Conservation (phyloP, 1,284 basidiomycete species). For the Rhodotorula sp. region DNA sequence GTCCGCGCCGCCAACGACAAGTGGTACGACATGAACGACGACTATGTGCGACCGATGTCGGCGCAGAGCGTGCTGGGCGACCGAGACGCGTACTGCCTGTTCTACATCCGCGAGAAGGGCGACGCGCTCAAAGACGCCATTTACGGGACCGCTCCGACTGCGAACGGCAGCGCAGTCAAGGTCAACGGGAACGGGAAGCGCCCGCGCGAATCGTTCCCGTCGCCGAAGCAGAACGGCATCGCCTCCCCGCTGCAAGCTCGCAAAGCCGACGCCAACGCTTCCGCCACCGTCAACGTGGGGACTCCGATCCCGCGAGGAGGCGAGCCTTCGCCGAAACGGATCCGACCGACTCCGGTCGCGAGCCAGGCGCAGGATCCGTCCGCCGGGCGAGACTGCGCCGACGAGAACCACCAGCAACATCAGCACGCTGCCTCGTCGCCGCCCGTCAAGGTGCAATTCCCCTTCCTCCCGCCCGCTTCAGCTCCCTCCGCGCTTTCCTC, state of each 20-base stretch:
- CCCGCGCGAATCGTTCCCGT: conserved; percentile 3
- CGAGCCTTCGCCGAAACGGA: neutral
- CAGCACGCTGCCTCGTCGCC: neutral
- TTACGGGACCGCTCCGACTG: neutral
- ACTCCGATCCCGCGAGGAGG: neutral
- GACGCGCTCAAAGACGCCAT: conserved; percentile 65
- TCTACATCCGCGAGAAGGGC: conserved; percentile 79
- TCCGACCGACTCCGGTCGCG: neutral
- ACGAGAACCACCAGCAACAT: neutral
- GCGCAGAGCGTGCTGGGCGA: neutral
- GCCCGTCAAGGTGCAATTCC: conserved; percentile 5
- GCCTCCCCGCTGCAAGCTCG: too few relatives aligned
- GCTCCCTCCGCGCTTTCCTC: neutral
- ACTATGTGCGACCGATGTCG: conserved; percentile 53
- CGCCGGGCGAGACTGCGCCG: neutral
- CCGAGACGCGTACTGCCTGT: conserved; percentile 75
- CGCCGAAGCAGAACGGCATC: neutral
- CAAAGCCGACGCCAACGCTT: neutral
- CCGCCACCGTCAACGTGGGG: neutral
- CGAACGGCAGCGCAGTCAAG: neutral
- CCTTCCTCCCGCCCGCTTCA: neutral
- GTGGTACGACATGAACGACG: conserved; percentile 96
- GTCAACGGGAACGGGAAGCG: conserved; percentile 6
- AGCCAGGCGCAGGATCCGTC: neutral
- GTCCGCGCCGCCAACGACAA: conserved; percentile 64